Evolutionary conservation across 345 rosid species (phyloP), one percentile per base, ranked within the genome.

Genomic region (Hibiscus tridactylites): DNA sequence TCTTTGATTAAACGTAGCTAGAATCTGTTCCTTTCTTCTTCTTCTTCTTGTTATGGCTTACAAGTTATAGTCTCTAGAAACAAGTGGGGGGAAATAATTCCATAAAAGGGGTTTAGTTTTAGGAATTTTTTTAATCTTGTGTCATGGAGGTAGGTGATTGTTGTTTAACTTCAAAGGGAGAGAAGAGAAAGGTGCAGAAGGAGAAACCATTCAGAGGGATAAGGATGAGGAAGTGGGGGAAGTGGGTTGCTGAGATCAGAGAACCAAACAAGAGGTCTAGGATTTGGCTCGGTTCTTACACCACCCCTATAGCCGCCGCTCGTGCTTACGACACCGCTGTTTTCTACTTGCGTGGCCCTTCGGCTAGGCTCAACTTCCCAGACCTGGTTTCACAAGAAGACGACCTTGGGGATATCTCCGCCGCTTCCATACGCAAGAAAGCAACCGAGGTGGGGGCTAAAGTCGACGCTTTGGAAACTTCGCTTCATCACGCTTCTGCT

Each of bases 201-300:
- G 78, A 76, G 69, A 87, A 81, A 76, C 86, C 77, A 0, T 88
- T 84, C 67, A 78, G 86, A 71, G 92, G 90, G 0, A 84, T 88
- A 77, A 70, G 92, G 83, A 84, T 72, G 87, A 84, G 92, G 75
- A 88, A 86, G 86, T 88, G 92, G 92, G 92, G 92, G 3, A 88
- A 88, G 81, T 88, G 92, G 92, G 92, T 88, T 17, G 90, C 92
- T 52, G 92, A 88, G 81, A 86, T 88, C 56, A 79, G 92, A 39
- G 92, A 88, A 35, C 92, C 92, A 0, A 86, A 86, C 83, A 88
- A 88, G 81, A 79, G 92, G 3, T 86, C 92, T 0, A 79, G 92
- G 72, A 84, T 88, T 73, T 88, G 92, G 92, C 87, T 88, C 5
- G 92, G 92, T 17, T 88, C 92, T 69, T 88, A 88, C 79, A 74